phyloP scores from a whole-genome alignment of 1,284 basidiomycete genomes.

The Moniliophthora roreri region DNA sequence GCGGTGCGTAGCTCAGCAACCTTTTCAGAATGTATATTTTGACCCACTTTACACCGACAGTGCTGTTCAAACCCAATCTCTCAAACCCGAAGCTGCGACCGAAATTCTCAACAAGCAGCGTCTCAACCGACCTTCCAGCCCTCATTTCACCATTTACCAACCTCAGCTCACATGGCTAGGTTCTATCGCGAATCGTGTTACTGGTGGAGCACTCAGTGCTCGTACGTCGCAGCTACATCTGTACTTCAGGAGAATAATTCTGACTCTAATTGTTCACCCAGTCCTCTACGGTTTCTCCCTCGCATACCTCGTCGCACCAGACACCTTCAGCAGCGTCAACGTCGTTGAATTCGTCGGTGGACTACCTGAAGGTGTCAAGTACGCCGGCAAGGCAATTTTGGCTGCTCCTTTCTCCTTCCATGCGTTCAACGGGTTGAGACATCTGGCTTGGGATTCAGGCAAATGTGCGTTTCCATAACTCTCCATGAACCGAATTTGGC shows the following conservation, averaged over 20 bases:
- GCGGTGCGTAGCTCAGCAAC: slow-evolving; percentile 40
- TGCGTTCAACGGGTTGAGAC: slow-evolving; percentile 87
- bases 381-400: slow-evolving; percentile 71
- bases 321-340: slow-evolving; percentile 76
- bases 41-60: slow-evolving; percentile 28
- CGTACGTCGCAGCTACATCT: slow-evolving; percentile 58
- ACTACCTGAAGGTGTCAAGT: slow-evolving; percentile 76
- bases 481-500: background rate
- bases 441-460: slow-evolving; percentile 89
- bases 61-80: slow-evolving; percentile 61
- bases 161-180: slow-evolving; percentile 89
- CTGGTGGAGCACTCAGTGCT: slow-evolving; percentile 78
- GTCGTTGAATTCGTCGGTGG: slow-evolving; percentile 72
- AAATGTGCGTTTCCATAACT: slow-evolving; percentile 63
- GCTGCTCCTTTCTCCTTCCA: slow-evolving; percentile 91
- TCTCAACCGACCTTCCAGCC: slow-evolving; percentile 81
- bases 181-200: slow-evolving; percentile 86
- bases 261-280: slow-evolving; percentile 27
- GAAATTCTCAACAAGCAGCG: slow-evolving; percentile 88
- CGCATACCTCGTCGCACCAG: slow-evolving; percentile 84
- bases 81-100: slow-evolving; percentile 56
- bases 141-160: slow-evolving; percentile 96
- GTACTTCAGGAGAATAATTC: background rate
- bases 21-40: background rate
- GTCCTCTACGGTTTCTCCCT: slow-evolving; percentile 90